These are phyloP conservation scores for Xylaria sp. DNA, from an alignment of 2,329 filamentous ascomycete genomes.

Conservation along the genomic window DNA sequence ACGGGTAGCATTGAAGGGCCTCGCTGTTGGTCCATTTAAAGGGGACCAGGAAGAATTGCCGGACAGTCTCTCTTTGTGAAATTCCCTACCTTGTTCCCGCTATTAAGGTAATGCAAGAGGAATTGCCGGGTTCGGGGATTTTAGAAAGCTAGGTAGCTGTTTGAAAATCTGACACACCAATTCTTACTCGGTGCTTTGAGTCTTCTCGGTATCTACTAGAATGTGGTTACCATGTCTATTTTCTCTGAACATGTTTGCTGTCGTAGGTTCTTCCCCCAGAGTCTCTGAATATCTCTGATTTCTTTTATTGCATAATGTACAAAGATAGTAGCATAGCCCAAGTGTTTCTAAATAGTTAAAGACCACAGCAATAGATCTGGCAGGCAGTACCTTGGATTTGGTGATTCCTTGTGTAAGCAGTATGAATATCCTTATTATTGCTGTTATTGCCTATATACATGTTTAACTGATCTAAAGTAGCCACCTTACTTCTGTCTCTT, in stretches of 20 bases:
- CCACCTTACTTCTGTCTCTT: constrained; percentile 45
- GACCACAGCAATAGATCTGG: background rate
- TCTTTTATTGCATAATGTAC: background rate
- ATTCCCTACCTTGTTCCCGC: background rate
- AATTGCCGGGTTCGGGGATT: background rate
- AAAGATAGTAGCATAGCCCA: background rate
- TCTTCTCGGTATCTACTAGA: background rate
- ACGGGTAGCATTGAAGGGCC: background rate
- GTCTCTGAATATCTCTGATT: background rate
- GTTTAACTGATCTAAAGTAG: background rate
- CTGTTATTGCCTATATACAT: background rate
- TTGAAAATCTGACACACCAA: constrained; percentile 4
- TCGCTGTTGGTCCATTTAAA: background rate
- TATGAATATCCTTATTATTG: background rate
- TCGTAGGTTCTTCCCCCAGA: background rate
- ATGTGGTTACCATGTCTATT: background rate
- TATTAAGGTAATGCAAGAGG: background rate
- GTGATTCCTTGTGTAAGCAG: background rate
- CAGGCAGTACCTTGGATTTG: too few relatives aligned
- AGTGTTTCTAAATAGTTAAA: background rate
- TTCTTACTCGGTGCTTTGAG: background rate
- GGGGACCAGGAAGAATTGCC: background rate
- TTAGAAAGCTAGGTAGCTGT: background rate
- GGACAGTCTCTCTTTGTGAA: background rate
- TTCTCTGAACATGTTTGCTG: background rate